Percentiles rank a stretch among this genome's conserved stretches.
Conservation (phyloP, 2,329 filamentous ascomycete genomes). For the Apiospora aurea region DNA sequence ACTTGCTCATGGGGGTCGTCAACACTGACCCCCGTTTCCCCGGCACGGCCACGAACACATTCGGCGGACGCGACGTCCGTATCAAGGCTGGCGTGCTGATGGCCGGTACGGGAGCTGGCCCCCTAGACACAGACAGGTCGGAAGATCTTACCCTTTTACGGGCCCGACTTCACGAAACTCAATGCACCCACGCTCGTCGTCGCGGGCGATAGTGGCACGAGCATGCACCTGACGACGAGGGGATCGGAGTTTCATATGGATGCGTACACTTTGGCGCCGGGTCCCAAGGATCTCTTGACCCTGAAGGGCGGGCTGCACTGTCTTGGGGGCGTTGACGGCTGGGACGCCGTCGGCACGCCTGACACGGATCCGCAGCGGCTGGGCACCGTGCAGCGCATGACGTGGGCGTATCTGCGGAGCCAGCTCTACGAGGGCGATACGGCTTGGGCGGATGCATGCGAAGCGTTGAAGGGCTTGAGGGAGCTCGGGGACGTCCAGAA, state of each 20-base stretch:
- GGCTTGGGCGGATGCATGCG: slow-evolving; percentile 41
- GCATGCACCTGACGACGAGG: slow-evolving; percentile 41
- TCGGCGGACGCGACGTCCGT: slow-evolving; percentile 38
- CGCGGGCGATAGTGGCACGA: slow-evolving; percentile 47
- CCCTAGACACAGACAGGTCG: slow-evolving; percentile 40
- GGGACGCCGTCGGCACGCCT: slow-evolving; percentile 43
- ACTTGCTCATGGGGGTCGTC: slow-evolving; percentile 44
- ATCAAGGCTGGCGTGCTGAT: slow-evolving; percentile 48
- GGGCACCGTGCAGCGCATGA: slow-evolving; percentile 45
- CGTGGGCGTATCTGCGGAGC: slow-evolving; percentile 47
- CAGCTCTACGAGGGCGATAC: slow-evolving; percentile 44
- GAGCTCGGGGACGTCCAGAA: slow-evolving; percentile 41
- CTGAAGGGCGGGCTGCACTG: slow-evolving; percentile 44
- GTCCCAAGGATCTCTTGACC: slow-evolving; percentile 44
- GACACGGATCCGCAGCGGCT: slow-evolving; percentile 45
- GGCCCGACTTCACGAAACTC: slow-evolving; percentile 44
- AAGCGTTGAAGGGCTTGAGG: slow-evolving; percentile 37
- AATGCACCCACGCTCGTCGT: slow-evolving; percentile 45
- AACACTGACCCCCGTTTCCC: slow-evolving; percentile 44
- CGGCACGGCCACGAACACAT: slow-evolving; percentile 21
- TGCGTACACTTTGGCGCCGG: slow-evolving; percentile 42
- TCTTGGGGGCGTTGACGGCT: slow-evolving; percentile 48
- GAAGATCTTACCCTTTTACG: slow-evolving; percentile 42
- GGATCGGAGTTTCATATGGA: slow-evolving; percentile 50
- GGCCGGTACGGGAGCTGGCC: slow-evolving; percentile 40